Conservation (phyloP, 306 rosid genomes). For the Heteromeles arbutifolia region DNA sequence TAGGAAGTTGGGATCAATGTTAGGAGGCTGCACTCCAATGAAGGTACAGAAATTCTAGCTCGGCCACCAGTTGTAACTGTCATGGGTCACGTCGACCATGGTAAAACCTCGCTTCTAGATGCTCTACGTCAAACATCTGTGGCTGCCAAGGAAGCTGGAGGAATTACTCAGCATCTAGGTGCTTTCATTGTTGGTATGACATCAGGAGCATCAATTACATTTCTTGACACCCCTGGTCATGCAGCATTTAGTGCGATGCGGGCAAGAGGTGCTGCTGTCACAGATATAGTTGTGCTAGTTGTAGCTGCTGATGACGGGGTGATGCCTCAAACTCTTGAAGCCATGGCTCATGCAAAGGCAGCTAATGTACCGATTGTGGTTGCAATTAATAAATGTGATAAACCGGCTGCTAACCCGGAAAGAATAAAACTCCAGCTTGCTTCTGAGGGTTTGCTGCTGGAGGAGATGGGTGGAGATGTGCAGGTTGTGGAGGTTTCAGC, state of each 20-base stretch:
- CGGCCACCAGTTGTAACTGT: constrained; percentile 90
- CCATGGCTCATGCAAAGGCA: constrained; percentile 83
- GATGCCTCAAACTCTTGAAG: constrained; percentile 98
- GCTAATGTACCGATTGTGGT: constrained; percentile 90
- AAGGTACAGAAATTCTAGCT: constrained; percentile 64
- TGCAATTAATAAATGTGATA: constrained; percentile 95
- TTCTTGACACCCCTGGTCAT: constrained; percentile 97
- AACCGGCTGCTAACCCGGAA: constrained; percentile 91
- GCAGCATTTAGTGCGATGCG: constrained; percentile 99
- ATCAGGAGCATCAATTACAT: constrained; percentile 86
- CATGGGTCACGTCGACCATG: constrained; percentile 98
- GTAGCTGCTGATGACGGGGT: constrained; percentile 99
- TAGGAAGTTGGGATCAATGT: constrained; percentile 79
- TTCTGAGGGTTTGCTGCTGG: constrained; percentile 83
- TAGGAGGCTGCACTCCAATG: constrained; percentile 70
- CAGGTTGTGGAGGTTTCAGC: constrained; percentile 93
- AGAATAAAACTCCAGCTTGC: constrained; percentile 86
- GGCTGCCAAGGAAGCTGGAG: constrained; percentile 94
- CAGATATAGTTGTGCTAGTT: constrained; percentile 84
- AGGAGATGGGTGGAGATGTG: constrained; percentile 96
- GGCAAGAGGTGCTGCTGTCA: constrained; percentile 94
- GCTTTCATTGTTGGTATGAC: constrained; percentile 89
- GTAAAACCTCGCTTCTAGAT: constrained; percentile 94
- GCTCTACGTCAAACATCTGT: constrained; percentile 90
- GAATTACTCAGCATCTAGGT: constrained; percentile 96